Base-by-base conservation (phyloP, 139 green algal species). In the Coccomyxa sp. region DNA sequence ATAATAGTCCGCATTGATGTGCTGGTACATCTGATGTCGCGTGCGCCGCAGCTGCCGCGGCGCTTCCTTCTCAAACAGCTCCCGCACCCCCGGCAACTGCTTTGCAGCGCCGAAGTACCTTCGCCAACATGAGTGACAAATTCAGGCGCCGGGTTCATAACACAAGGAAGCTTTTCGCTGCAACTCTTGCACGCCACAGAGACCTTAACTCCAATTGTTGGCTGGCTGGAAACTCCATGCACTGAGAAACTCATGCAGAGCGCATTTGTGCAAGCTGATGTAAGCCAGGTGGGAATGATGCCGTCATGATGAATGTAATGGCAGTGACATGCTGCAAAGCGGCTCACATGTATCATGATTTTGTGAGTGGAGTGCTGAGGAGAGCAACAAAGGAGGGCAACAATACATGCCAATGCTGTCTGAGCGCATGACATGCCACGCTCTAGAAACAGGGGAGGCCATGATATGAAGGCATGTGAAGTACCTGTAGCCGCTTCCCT, bases 21-120 rank as follows among this genome's bases (percentile, higher is more conserved):
- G 76, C 78, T 94, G 94, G 88, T 95, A 90, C 93, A 99, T 92
- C 82, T 99, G 91, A 38, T 91, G 88, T 16, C 95, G 88, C 27
- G 93, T 97, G 13, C 91, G 89, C 71, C 91, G 87, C 77, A 88
- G 83, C 86, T n/a, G 15, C 27, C 91, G 91, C 9, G 92, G 93
- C 3, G 92, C 87, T 79, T 94, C 94, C 85, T 93, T 96, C 77
- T 99, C 95, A 87, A 99, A 99, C 60, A 99, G 92, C 88, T 99
- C 96, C 85, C 94, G 94, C n/a, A 99, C 96, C 10, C 96, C 96
- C 23, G 97, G 97, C 63, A 99, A 90, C 84, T 96, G 91, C 89
- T 99, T 99, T n/a, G 97, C 97, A 10, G 97, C 97, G 14, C 97
- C 97, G 93, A 99, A 99, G 90, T 99, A 99, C 28, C 80, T 83